These are phyloP conservation scores for Scheffersomyces illinoinensis DNA, from an alignment of 1,139 yeast genomes.

Conservation along the genomic window DNA sequence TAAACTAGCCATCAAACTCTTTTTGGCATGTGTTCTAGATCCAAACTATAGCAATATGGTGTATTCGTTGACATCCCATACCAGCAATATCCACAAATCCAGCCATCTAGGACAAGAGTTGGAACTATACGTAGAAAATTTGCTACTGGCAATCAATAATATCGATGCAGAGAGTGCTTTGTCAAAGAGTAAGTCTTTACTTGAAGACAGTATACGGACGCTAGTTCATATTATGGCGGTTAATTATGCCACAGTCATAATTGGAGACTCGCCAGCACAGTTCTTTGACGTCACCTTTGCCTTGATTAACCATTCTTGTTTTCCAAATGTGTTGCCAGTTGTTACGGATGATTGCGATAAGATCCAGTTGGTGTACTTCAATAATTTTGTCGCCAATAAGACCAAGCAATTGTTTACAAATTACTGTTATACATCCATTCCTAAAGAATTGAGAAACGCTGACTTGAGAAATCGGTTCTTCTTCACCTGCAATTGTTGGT, in stretches of 20 bases:
- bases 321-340: conserved; percentile 21
- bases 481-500: conserved; percentile 33
- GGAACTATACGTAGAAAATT: background rate
- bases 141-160: background rate
- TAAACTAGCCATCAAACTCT: background rate
- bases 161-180: background rate
- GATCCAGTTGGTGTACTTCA: background rate
- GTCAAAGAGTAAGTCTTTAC: background rate
- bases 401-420: conserved; percentile 25
- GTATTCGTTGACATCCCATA: background rate
- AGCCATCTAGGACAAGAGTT: background rate
- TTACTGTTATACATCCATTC: conserved; percentile 26
- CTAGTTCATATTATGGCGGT: conserved; percentile 18
- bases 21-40: background rate
- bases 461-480: conserved; percentile 23
- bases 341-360: background rate
- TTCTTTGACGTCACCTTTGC: conserved; percentile 18
- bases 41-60: background rate
- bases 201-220: conserved; percentile 1
- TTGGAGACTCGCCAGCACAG: conserved; percentile 17
- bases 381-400: conserved; percentile 12
- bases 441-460: conserved; percentile 20
- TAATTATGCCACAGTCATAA: conserved; percentile 24
- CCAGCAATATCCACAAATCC: background rate
- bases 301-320: conserved; percentile 31